Evolutionary conservation across 192 early-diverging fungal species (phyloP).

Genomic region (Podila verticillata): DNA sequence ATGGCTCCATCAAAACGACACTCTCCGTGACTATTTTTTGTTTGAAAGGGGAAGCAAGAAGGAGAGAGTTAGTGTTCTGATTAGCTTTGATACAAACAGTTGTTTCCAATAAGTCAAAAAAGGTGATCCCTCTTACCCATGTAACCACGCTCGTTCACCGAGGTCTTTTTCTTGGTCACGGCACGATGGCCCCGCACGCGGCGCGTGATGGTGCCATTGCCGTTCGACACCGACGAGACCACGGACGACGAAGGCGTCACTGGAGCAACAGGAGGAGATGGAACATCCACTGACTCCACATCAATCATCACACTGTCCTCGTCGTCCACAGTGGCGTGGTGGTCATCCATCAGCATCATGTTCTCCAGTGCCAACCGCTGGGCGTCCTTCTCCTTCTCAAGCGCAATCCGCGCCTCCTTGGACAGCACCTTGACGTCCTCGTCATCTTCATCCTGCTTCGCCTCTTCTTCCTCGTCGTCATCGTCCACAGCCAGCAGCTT

Average conservation of each 20-base stretch:
- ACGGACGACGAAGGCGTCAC: background rate
- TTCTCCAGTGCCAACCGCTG: slow-evolving; percentile 38
- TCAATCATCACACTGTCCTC: slow-evolving; percentile 43
- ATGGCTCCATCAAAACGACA: slow-evolving; percentile 25
- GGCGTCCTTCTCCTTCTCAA: slow-evolving; percentile 32
- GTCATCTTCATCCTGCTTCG: slow-evolving; percentile 8
- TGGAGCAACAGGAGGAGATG: background rate
- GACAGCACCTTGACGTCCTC: slow-evolving; percentile 12
- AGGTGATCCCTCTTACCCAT: slow-evolving; percentile 14
- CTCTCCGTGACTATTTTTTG: slow-evolving; percentile 30
- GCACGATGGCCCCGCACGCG: slow-evolving; percentile 20
- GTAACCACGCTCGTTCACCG: slow-evolving; percentile 40
- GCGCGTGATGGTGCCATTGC: background rate
- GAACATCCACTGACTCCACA: slow-evolving; percentile 21
- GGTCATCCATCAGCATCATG: slow-evolving; percentile 37
- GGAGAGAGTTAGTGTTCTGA: background rate
- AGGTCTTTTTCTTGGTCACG: slow-evolving; percentile 36
- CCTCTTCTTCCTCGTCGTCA: slow-evolving; percentile 29
- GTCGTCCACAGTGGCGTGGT: background rate
- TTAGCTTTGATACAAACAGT: background rate
- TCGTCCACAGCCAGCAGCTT: slow-evolving; percentile 32
- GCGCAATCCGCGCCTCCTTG: slow-evolving; percentile 24
- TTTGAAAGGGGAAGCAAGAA: background rate
- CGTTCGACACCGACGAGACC: background rate
- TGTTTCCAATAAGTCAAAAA: background rate